These are phyloP conservation scores for Cyberlindnera maritima DNA, from an alignment of 805 yeast species.

Conservation along the genomic window DNA sequence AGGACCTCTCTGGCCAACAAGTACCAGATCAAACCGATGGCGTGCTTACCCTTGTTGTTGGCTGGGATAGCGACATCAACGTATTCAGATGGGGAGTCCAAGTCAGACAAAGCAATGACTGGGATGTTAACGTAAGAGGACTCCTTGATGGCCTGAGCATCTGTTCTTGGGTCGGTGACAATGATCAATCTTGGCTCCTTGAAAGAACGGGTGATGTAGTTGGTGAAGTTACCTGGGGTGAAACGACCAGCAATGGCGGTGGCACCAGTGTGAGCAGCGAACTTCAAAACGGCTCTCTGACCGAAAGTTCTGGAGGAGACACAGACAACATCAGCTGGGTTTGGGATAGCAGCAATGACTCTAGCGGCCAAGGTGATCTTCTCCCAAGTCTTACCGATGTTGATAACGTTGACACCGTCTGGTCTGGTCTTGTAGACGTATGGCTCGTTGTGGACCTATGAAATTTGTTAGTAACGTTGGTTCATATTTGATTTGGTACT, in stretches of 20 bases:
- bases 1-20: constrained; percentile 98
- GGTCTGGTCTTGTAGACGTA: constrained; percentile 98
- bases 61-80: constrained; percentile 99
- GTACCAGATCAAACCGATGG: constrained; percentile 99
- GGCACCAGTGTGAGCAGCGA: constrained; percentile 99
- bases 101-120: constrained; percentile 97
- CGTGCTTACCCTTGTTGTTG: constrained; percentile 99
- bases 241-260: constrained; percentile 99
- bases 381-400: constrained; percentile 99
- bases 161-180: constrained; percentile 99
- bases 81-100: constrained; percentile 98
- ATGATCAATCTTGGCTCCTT: constrained; percentile 99
- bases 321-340: constrained; percentile 97
- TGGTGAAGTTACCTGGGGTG: constrained; percentile 99
- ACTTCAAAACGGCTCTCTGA: constrained; percentile 99
- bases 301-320: constrained; percentile 99
- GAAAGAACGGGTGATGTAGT: constrained; percentile 99
- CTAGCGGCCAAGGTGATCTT: constrained; percentile 99
- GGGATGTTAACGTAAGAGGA: constrained; percentile 99
- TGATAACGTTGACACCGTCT: constrained; percentile 98
- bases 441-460: constrained; percentile 90
- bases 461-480: constrained; percentile 8
- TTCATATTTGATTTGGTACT: neutral
- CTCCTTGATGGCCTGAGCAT: constrained; percentile 99
- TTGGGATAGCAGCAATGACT: constrained; percentile 99